Evolutionary conservation across 2,329 filamentous ascomycete species (phyloP).

Genomic region (Aureobasidium lini): DNA sequence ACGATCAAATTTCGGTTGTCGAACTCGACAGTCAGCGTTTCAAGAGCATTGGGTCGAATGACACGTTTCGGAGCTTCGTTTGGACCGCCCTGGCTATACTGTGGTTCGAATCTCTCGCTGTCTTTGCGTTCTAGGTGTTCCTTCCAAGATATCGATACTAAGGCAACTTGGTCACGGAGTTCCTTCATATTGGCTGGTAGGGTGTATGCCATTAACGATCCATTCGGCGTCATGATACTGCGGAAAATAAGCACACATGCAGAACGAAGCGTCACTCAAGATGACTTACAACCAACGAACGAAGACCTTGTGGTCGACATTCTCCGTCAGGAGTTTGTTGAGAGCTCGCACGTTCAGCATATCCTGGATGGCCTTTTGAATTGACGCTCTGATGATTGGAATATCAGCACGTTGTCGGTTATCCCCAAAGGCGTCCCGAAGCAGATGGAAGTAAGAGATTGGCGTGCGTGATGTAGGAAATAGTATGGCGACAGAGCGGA

Average conservation of each 20-base stretch:
- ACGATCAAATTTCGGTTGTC: conserved; percentile 40
- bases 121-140: conserved; percentile 28
- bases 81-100: conserved; percentile 17
- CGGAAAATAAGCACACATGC: background rate
- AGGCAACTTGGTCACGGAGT: conserved; percentile 41
- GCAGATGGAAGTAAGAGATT: no score
- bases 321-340: conserved; percentile 36
- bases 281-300: conserved; percentile 34
- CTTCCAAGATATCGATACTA: conserved; percentile 44
- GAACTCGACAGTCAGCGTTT: conserved; percentile 41
- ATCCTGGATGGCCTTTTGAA: background rate
- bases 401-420: background rate
- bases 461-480: no score
- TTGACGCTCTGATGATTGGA: background rate
- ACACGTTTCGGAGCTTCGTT: conserved; percentile 10
- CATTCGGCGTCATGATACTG: conserved; percentile 45
- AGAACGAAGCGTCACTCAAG: no score
- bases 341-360: conserved; percentile 39
- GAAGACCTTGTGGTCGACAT: conserved; percentile 36
- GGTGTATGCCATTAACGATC: conserved; percentile 43
- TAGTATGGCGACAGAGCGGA: no score
- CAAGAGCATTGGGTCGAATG: conserved; percentile 22
- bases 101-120: conserved; percentile 18
- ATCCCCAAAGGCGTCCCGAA: background rate
- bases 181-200: conserved; percentile 42